Conservation (phyloP, 768 basidiomycete species). For the Boletus eberwhitei region DNA sequence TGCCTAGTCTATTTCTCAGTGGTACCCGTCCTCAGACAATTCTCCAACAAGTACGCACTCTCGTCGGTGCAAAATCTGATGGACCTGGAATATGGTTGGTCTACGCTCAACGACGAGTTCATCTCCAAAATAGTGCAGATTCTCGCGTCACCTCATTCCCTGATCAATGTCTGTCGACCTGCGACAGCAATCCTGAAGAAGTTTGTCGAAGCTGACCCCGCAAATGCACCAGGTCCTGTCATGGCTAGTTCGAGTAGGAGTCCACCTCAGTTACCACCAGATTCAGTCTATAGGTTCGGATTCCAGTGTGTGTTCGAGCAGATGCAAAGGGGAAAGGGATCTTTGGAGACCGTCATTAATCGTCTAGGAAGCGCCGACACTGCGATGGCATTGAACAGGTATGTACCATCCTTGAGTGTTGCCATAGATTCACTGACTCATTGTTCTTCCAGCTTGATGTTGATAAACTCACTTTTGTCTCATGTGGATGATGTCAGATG, state of each 20-base stretch:
- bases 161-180: conserved; percentile 89
- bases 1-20: not conserved
- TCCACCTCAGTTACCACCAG: conserved; percentile 52
- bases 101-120: conserved; percentile 65
- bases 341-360: conserved; percentile 80
- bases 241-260: conserved; percentile 58
- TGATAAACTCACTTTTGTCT: conserved; percentile 81
- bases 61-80: conserved; percentile 84
- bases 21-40: conserved; percentile 4
- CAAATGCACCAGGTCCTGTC: conserved; percentile 56
- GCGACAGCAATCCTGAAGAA: conserved; percentile 88
- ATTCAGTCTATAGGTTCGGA: conserved; percentile 81
- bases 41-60: conserved; percentile 64
- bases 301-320: conserved; percentile 79
- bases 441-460: conserved; percentile 64
- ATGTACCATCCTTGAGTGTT: conserved; percentile 5
- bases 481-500: conserved; percentile 76
- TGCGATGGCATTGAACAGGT: conserved; percentile 83
- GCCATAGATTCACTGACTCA: conserved; percentile 5
- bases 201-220: conserved; percentile 82
- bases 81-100: conserved; percentile 85
- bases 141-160: conserved; percentile 67
- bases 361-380: conserved; percentile 80
- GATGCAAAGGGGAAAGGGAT: conserved; percentile 66
- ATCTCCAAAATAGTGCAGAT: conserved; percentile 77